phyloP scores from a whole-genome alignment of 2,329 filamentous ascomycete genomes.

The Aspergillus ibericus region DNA sequence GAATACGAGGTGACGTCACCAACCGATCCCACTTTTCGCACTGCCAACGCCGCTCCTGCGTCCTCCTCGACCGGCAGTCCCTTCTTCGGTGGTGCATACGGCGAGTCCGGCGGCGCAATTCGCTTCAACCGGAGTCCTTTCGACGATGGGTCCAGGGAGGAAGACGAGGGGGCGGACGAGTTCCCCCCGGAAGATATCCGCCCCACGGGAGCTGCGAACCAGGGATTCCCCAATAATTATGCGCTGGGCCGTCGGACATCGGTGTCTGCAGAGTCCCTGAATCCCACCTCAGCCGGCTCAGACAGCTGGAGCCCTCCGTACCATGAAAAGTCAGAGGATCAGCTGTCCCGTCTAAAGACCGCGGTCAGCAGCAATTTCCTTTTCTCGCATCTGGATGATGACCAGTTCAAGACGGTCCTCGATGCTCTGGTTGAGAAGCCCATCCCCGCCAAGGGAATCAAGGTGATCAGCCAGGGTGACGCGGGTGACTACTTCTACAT shows the following conservation, averaged over 20 bases:
- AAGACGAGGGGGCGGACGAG: slow-evolving; percentile 22
- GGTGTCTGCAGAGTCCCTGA: slow-evolving; percentile 93
- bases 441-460: slow-evolving; percentile 83
- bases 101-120: slow-evolving; percentile 24
- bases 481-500: slow-evolving; percentile 98
- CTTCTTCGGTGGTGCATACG: slow-evolving; percentile 43
- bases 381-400: slow-evolving; percentile 91
- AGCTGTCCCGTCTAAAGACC: slow-evolving; percentile 72
- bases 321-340: slow-evolving; percentile 79
- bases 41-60: slow-evolving; percentile 32
- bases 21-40: slow-evolving; percentile 62
- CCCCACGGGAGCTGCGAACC: slow-evolving; percentile 26
- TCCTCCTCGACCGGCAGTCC: slow-evolving; percentile 35
- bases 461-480: slow-evolving; percentile 95
- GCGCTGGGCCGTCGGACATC: slow-evolving; percentile 92
- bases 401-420: slow-evolving; percentile 82
- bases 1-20: slow-evolving; percentile 78
- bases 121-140: slow-evolving; percentile 40
- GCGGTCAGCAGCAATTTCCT: slow-evolving; percentile 90
- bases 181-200: slow-evolving; percentile 25
- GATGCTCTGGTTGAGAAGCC: slow-evolving; percentile 92
- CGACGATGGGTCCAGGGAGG: slow-evolving; percentile 22
- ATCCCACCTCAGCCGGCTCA: slow-evolving; percentile 77
- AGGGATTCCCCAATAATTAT: slow-evolving; percentile 77
- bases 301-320: slow-evolving; percentile 89